Conservation (phyloP, 2,329 filamentous ascomycete species). For the Volutella citrinella region DNA sequence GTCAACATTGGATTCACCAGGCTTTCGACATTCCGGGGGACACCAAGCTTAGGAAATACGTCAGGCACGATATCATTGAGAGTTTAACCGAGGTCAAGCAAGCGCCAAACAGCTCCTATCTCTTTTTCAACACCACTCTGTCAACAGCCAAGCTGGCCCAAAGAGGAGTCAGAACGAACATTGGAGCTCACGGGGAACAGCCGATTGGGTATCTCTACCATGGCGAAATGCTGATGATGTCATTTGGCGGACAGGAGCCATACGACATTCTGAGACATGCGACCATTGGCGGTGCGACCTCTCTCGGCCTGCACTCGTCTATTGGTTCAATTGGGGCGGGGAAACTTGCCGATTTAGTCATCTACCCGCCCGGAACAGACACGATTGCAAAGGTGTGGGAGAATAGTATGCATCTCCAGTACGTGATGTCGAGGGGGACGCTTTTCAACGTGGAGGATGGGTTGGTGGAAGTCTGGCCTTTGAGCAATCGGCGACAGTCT, state of each 20-base stretch:
- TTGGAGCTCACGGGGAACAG: slow-evolving; percentile 1
- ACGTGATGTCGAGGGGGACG: too few species aligned
- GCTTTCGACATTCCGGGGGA: background rate
- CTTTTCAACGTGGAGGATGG: too few species aligned
- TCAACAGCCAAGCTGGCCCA: background rate
- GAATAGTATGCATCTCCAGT: too few species aligned
- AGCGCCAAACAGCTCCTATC: background rate
- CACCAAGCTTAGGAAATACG: background rate
- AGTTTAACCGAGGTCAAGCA: slow-evolving; percentile 2
- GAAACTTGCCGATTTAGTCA: background rate
- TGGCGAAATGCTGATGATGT: slow-evolving; percentile 1
- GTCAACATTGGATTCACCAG: slow-evolving; percentile 2
- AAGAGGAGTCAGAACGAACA: background rate
- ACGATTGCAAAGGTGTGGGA: too few species aligned
- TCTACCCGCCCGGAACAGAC: too few species aligned
- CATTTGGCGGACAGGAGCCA: background rate
- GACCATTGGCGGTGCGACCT: background rate
- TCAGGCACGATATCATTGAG: background rate
- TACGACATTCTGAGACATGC: background rate
- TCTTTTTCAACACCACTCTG: background rate
- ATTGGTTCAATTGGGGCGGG: background rate
- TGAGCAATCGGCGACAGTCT: too few species aligned
- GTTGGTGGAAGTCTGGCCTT: too few species aligned
- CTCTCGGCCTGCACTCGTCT: background rate
- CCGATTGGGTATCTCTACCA: slow-evolving; percentile 1